phyloP scores from a whole-genome alignment of 176 grass and related monocot genomes.

The Lolium multiflorum region DNA sequence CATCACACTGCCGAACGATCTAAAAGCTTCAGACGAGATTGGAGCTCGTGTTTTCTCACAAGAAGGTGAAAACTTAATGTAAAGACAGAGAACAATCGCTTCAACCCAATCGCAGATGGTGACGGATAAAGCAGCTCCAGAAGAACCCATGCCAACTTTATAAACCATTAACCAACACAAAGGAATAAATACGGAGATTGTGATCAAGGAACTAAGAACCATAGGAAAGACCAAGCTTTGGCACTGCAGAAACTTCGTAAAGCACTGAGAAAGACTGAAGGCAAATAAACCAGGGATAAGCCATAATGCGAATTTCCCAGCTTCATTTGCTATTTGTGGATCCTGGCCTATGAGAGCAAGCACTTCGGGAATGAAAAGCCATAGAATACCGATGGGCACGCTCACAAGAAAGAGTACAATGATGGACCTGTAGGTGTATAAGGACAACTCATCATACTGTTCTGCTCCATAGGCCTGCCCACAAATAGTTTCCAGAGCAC shows the following conservation, averaged over 20 bases:
- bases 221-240: constrained; percentile 70
- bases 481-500: constrained; percentile 67
- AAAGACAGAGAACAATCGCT: constrained; percentile 51
- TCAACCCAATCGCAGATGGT: constrained; percentile 66
- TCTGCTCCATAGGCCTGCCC: constrained; percentile 73
- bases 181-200: constrained; percentile 54
- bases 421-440: constrained; percentile 70
- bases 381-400: constrained; percentile 50
- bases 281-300: constrained; percentile 73
- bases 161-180: constrained; percentile 77
- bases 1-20: constrained; percentile 43
- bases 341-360: constrained; percentile 63
- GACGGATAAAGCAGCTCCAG: constrained; percentile 65
- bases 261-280: constrained; percentile 63
- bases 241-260: constrained; percentile 66
- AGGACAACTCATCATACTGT: constrained; percentile 55
- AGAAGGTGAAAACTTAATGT: constrained; percentile 48
- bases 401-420: constrained; percentile 52
- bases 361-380: constrained; percentile 54
- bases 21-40: constrained; percentile 56
- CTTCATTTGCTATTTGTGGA: constrained; percentile 60
- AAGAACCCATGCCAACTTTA: constrained; percentile 65
- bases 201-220: constrained; percentile 61
- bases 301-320: constrained; percentile 60
- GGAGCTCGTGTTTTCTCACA: constrained; percentile 61